These are phyloP conservation scores for Meira miltonrushii DNA, from an alignment of 1,284 basidiomycete species.

Conservation along the genomic window DNA sequence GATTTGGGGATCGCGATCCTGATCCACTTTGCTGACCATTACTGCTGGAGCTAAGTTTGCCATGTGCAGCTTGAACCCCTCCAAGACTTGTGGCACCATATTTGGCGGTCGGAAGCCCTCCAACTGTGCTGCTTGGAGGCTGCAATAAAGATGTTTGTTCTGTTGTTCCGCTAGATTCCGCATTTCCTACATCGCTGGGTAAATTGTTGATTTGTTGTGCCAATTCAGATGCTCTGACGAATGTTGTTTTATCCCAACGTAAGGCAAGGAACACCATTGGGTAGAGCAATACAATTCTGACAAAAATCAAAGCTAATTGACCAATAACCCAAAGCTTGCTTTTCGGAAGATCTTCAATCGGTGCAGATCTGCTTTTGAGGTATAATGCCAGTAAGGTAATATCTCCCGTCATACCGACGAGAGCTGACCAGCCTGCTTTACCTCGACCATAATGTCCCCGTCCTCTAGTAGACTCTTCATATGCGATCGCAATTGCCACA, in stretches of 20 bases:
- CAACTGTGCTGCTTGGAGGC: background rate
- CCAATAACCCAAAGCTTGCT: constrained; percentile 31
- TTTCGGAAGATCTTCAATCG: constrained; percentile 18
- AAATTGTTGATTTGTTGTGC: background rate
- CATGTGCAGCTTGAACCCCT: background rate
- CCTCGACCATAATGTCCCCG: constrained; percentile 36
- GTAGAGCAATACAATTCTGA: constrained; percentile 36
- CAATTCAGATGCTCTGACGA: constrained; percentile 31
- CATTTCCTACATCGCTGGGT: too few relatives aligned
- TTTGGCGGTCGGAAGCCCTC: background rate
- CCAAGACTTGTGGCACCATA: background rate
- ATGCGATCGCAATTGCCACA: constrained; percentile 30
- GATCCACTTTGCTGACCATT: constrained; percentile 1
- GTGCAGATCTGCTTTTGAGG: background rate
- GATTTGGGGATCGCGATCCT: constrained; percentile 5
- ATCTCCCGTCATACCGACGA: constrained; percentile 23
- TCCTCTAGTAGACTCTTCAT: constrained; percentile 30
- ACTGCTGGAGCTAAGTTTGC: background rate
- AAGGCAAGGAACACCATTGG: constrained; percentile 34
- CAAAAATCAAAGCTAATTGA: constrained; percentile 33
- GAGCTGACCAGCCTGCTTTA: constrained; percentile 26
- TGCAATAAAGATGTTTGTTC: background rate
- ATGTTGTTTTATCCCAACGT: constrained; percentile 29
- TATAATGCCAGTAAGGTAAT: constrained; percentile 27
- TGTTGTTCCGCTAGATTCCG: background rate